These are phyloP conservation scores for Lunularia cruciata DNA, from an alignment of 225 moss, liverwort and hornwort species.

Conservation along the genomic window DNA sequence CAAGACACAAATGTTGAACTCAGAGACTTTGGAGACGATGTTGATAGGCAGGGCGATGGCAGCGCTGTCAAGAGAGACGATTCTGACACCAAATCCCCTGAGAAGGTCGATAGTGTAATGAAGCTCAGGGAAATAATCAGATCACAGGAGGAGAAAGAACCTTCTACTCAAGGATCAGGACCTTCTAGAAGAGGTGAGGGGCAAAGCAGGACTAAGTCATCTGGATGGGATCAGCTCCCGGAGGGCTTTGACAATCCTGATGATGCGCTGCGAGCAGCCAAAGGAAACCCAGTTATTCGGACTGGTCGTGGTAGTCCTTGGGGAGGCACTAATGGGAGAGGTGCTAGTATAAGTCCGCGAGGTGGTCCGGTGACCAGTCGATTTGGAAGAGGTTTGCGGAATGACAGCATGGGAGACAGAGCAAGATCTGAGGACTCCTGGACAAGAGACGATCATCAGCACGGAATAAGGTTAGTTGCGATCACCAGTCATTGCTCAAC, in stretches of 20 bases:
- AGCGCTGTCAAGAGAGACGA: background rate
- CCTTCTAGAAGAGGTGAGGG: conserved; percentile 55
- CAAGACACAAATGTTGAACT: conserved; percentile 10
- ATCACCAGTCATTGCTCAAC: too few relatives aligned
- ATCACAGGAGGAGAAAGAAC: conserved; percentile 48
- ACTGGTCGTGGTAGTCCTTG: conserved; percentile 63
- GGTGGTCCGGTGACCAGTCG: conserved; percentile 59
- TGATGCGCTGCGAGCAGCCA: conserved; percentile 78
- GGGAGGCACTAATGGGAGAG: conserved; percentile 62
- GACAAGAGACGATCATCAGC: conserved; percentile 77
- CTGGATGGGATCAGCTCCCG: conserved; percentile 99
- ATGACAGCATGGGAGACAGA: conserved; percentile 63
- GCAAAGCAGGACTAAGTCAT: conserved; percentile 59
- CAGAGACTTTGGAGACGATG: background rate
- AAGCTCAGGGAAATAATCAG: conserved; percentile 41
- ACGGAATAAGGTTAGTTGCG: conserved; percentile 65
- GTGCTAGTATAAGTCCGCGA: conserved; percentile 56
- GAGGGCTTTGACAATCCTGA: conserved; percentile 83
- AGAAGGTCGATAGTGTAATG: conserved; percentile 31
- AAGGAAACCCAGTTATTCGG: conserved; percentile 59
- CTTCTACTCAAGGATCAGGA: conserved; percentile 21
- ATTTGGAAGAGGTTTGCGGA: conserved; percentile 68
- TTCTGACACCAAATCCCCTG: conserved; percentile 19
- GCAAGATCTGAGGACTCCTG: conserved; percentile 71
- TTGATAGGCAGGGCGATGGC: conserved; percentile 23